Percentiles rank a stretch among this genome's conserved stretches.
Conservation (phyloP, 2,329 filamentous ascomycete species). For the Bipolaris cookei region DNA sequence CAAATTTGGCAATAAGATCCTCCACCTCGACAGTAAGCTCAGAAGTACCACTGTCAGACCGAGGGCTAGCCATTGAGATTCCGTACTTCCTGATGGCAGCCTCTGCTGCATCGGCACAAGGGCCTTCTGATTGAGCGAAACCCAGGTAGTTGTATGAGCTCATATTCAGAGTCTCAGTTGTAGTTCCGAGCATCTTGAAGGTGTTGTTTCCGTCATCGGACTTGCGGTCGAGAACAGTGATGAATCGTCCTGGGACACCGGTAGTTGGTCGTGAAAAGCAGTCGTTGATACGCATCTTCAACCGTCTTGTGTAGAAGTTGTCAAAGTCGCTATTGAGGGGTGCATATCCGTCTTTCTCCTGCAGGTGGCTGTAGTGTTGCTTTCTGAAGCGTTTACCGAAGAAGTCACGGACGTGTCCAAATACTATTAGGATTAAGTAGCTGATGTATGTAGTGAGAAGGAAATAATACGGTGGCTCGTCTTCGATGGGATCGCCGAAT, state of each 20-base stretch:
- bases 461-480: slow-evolving; percentile 96
- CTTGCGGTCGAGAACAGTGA: slow-evolving; percentile 88
- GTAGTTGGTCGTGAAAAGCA: slow-evolving; percentile 93
- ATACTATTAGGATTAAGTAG: slow-evolving; percentile 93
- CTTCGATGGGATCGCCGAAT: slow-evolving; percentile 83
- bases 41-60: slow-evolving; percentile 82
- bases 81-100: slow-evolving; percentile 84
- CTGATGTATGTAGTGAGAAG: slow-evolving; percentile 98
- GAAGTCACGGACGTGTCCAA: slow-evolving; percentile 95
- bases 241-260: slow-evolving; percentile 91
- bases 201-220: slow-evolving; percentile 91
- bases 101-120: slow-evolving; percentile 92
- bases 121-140: slow-evolving; percentile 95
- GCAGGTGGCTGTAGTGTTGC: slow-evolving; percentile 83
- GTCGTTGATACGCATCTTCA: slow-evolving; percentile 96
- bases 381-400: slow-evolving; percentile 95
- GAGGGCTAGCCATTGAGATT: slow-evolving; percentile 79
- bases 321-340: slow-evolving; percentile 98
- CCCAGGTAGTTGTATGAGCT: slow-evolving; percentile 99
- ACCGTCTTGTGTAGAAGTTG: slow-evolving; percentile 91
- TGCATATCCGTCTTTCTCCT: slow-evolving; percentile 85
- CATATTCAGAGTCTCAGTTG: slow-evolving; percentile 95
- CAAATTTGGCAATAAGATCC: slow-evolving; percentile 84
- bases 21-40: slow-evolving; percentile 91
- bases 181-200: slow-evolving; percentile 87